Percentiles rank a stretch among this genome's conserved stretches.
Evolutionary conservation across 805 yeast genomes (phyloP).

Genomic region (Candida pseudoglaebosa): DNA sequence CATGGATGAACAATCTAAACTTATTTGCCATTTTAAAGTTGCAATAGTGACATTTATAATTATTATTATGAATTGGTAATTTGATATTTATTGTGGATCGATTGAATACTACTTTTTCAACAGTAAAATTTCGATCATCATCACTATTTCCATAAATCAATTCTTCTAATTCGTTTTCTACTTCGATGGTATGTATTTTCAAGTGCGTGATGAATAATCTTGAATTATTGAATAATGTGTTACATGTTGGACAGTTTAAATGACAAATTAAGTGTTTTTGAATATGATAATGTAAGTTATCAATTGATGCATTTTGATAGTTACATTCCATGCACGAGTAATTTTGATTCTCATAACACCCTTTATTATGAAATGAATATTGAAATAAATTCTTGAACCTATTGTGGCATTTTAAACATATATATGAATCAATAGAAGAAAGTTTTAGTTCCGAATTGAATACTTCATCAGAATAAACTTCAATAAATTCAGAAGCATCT

Average conservation of each 20-base stretch:
- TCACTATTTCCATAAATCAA: background rate
- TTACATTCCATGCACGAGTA: slow-evolving; percentile 8
- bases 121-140: background rate
- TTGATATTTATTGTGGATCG: background rate
- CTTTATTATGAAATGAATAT: slow-evolving; percentile 8
- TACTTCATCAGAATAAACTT: too few species aligned
- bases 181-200: slow-evolving; percentile 7
- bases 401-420: slow-evolving; percentile 8
- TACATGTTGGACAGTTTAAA: slow-evolving; percentile 8
- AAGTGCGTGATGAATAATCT: slow-evolving; percentile 7
- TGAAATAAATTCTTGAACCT: slow-evolving; percentile 1
- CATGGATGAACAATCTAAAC: slow-evolving; percentile 2
- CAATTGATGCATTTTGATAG: background rate
- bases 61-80: background rate
- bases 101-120: background rate
- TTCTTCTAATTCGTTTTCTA: slow-evolving; percentile 5
- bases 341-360: slow-evolving; percentile 1
- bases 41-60: background rate
- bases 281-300: slow-evolving; percentile 6
- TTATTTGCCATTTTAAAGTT: background rate
- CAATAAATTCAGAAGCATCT: too few species aligned
- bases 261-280: slow-evolving; percentile 3
- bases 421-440: background rate
- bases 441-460: too few species aligned
- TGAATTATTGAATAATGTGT: slow-evolving; percentile 1